phyloP scores from a whole-genome alignment of 495 filamentous ascomycete species.

The Xylaria intraflava region DNA sequence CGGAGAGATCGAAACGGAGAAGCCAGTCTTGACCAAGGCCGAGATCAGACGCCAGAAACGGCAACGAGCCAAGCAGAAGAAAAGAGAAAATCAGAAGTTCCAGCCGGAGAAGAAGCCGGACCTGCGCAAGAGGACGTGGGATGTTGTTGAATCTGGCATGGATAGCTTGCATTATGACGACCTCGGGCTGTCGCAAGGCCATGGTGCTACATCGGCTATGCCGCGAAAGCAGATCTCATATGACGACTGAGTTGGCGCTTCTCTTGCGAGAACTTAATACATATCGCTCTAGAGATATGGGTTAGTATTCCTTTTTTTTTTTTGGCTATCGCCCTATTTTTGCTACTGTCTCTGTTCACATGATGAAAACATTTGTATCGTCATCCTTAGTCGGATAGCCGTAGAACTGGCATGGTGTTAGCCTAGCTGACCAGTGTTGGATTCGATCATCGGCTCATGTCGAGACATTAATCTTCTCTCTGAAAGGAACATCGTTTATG shows the following conservation, averaged over 20 bases:
- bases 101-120: conserved; percentile 44
- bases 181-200: conserved; percentile 17
- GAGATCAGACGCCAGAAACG: conserved; percentile 24
- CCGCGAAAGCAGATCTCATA: conserved; percentile 45
- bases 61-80: conserved; percentile 24
- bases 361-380: conserved; percentile 60
- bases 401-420: conserved; percentile 20
- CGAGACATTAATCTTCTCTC: conserved; percentile 59
- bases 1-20: conserved; percentile 23
- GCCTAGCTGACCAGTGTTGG: conserved; percentile 19
- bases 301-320: conserved; percentile 17
- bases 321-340: neutral
- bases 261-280: neutral
- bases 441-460: conserved; percentile 37
- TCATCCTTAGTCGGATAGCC: conserved; percentile 61
- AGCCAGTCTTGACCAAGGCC: conserved; percentile 22
- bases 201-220: conserved; percentile 17
- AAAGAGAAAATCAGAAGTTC: conserved; percentile 33
- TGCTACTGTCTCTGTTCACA: conserved; percentile 15
- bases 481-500: conserved; percentile 28
- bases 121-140: conserved; percentile 53
- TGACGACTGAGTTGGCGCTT: conserved; percentile 38
- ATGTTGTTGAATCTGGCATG: conserved; percentile 47
- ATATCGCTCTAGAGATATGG: neutral
- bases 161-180: conserved; percentile 49